phyloP scores from a whole-genome alignment of 371 early-diverging fungal species.

The Apophysomyces sp. region DNA sequence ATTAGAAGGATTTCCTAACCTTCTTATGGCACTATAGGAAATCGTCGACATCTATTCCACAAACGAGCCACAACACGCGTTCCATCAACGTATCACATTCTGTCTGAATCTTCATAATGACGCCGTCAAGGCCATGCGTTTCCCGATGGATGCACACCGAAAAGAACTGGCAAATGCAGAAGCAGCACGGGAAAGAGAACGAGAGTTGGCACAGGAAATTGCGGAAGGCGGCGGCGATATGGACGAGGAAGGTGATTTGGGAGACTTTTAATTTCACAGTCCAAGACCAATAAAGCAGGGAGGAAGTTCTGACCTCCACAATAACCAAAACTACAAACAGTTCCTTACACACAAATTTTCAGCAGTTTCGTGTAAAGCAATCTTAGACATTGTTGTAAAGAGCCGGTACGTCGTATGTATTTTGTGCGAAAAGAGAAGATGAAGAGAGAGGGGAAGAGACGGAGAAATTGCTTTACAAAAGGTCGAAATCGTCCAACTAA shows the following conservation, averaged over 20 bases:
- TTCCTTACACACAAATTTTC: too few species aligned
- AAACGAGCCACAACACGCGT: constrained; percentile 93
- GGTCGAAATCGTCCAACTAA: constrained; percentile 70
- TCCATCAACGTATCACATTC: constrained; percentile 93
- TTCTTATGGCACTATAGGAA: constrained; percentile 49
- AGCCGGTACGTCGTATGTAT: too few species aligned
- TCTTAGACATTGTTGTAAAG: too few species aligned
- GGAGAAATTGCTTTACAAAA: constrained; percentile 45
- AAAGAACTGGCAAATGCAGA: constrained; percentile 85
- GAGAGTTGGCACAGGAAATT: constrained; percentile 90
- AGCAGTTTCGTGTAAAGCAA: too few species aligned
- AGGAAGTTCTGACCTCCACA: background rate
- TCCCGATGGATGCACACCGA: constrained; percentile 81
- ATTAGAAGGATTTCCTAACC: background rate
- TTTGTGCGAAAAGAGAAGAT: background rate
- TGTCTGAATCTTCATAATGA: constrained; percentile 96
- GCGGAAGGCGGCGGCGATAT: constrained; percentile 87
- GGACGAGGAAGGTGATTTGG: constrained; percentile 72
- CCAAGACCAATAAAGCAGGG: background rate
- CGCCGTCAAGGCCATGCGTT: constrained; percentile 96
- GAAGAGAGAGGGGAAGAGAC: background rate
- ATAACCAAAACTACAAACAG: too few species aligned
- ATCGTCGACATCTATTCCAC: constrained; percentile 93
- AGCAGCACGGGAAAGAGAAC: constrained; percentile 87
- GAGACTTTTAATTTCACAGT: constrained; percentile 32